phyloP scores from a whole-genome alignment of 805 yeast genomes.

The Candida coquimbonensis region DNA sequence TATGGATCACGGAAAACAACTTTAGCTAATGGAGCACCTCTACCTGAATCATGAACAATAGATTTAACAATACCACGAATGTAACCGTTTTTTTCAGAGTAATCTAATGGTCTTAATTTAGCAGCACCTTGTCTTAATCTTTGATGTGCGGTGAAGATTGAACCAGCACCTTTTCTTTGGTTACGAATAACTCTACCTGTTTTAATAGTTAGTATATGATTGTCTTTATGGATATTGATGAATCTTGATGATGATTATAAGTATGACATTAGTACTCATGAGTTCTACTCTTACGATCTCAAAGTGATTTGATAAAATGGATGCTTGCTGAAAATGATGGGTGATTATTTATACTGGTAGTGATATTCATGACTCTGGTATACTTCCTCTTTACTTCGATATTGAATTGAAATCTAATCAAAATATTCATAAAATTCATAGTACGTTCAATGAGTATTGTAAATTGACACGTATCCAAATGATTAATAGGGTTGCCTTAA shows the following conservation, averaged over 20 bases:
- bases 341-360: no score
- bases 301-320: no score
- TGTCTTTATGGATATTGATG: no score
- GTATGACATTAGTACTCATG: not conserved
- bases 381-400: not conserved
- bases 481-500: no score
- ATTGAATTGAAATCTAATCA: no score
- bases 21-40: slow-evolving; percentile 99
- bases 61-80: slow-evolving; percentile 98
- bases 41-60: slow-evolving; percentile 98
- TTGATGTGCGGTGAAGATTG: slow-evolving; percentile 99
- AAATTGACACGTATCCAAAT: no score
- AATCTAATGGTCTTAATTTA: slow-evolving; percentile 98
- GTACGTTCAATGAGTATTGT: no score
- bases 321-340: no score
- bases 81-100: slow-evolving; percentile 99
- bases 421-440: not conserved
- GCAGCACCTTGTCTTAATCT: slow-evolving; percentile 99
- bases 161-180: slow-evolving; percentile 99
- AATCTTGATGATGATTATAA: not conserved
- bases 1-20: slow-evolving; percentile 99
- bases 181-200: slow-evolving; percentile 99
- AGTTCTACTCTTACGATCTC: no score
- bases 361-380: no score
- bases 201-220: slow-evolving; percentile 15